Evolutionary conservation across 192 early-diverging fungal genomes (phyloP).

Genomic region (Pecoramyces ruminantium): DNA sequence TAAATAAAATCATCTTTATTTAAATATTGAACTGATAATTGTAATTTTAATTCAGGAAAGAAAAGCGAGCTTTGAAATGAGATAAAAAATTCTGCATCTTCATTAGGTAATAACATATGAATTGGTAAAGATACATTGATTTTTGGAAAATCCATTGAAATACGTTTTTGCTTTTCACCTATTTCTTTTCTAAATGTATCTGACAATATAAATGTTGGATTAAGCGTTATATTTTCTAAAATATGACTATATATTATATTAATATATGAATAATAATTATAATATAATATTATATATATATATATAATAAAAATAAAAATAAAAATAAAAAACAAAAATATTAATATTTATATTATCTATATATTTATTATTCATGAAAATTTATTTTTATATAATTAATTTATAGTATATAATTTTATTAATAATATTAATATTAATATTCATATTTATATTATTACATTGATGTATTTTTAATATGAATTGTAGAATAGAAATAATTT

Average conservation of each 20-base stretch:
- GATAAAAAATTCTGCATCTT: background rate
- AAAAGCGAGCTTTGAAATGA: background rate
- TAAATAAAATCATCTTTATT: background rate
- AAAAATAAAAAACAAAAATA: no score
- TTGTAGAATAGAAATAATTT: background rate
- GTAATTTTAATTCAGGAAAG: background rate
- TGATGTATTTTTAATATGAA: background rate
- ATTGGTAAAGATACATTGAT: background rate
- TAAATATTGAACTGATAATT: background rate
- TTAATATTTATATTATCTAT: no score
- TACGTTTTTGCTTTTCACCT: background rate
- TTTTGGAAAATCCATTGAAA: background rate
- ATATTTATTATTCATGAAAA: no score
- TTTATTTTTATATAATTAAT: no score
- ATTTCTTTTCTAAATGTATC: background rate
- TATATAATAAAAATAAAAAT: background rate
- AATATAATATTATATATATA: background rate
- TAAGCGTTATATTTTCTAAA: background rate
- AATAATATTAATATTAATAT: no score
- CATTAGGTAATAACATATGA: background rate
- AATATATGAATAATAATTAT: background rate
- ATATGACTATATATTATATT: background rate
- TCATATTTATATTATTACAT: no score
- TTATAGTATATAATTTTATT: no score
- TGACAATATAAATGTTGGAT: background rate